A percentile compares a stretch with the other conserved stretches of the same genome.
phyloP scores from a whole-genome alignment of 2,329 filamentous ascomycete species.

The Exophiala sideris region DNA sequence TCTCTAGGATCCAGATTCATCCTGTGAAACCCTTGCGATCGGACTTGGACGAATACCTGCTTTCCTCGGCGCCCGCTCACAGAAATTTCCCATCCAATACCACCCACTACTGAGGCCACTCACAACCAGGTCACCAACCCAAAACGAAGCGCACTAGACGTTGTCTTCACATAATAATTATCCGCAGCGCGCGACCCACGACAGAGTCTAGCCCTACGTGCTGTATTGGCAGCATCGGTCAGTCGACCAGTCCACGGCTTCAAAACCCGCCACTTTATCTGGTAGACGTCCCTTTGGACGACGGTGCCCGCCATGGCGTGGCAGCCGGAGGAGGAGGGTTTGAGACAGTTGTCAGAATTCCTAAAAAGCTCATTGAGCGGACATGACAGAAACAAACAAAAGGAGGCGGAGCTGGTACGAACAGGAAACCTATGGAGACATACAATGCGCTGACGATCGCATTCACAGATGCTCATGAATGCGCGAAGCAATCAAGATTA shows the following conservation, averaged over 20 bases:
- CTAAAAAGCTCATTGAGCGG: conserved; percentile 89
- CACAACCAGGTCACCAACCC: too few species aligned
- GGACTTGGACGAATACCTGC: too few species aligned
- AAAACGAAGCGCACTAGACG: too few species aligned
- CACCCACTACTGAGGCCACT: not conserved
- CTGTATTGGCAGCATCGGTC: not conserved
- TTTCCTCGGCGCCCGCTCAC: not conserved
- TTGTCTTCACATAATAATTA: too few species aligned
- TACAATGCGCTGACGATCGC: not conserved
- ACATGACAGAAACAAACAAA: conserved; percentile 74
- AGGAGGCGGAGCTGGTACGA: conserved; percentile 83
- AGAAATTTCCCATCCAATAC: conserved; percentile 11
- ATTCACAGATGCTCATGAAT: conserved; percentile 78
- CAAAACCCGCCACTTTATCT: not conserved
- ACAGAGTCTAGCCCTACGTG: not conserved
- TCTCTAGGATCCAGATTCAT: too few species aligned
- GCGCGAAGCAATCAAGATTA: conserved; percentile 87
- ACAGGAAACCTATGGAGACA: not conserved
- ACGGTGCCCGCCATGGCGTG: conserved; percentile 67
- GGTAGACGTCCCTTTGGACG: conserved; percentile 13
- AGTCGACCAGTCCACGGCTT: not conserved
- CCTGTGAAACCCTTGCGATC: too few species aligned
- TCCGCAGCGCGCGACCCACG: too few species aligned
- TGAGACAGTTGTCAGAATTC: conserved; percentile 84
- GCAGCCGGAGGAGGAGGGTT: conserved; percentile 83